Percentiles rank a stretch among this genome's conserved stretches.
phyloP scores from a whole-genome alignment of 176 grass and related monocot species.

The Canna indica region DNA sequence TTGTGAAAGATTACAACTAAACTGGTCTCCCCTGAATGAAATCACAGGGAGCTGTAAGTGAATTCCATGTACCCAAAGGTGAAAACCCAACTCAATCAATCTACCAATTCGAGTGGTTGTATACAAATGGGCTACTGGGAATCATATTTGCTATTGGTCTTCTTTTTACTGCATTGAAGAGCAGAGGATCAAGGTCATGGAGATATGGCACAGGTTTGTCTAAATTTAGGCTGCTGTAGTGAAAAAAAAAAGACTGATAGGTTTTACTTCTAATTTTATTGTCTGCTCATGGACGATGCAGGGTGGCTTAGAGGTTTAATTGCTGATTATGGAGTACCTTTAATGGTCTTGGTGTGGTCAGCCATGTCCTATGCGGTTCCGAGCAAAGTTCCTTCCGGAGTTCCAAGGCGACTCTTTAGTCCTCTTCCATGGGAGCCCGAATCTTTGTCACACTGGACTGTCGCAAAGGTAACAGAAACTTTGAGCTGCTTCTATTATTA shows the following conservation, averaged over 20 bases:
- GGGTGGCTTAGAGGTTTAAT: constrained; percentile 79
- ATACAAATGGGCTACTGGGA: constrained; percentile 67
- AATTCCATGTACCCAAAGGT: constrained; percentile 57
- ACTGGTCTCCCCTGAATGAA: not conserved
- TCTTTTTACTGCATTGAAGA: constrained; percentile 54
- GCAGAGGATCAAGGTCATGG: constrained; percentile 60
- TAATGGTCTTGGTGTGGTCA: constrained; percentile 92
- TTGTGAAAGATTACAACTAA: not conserved
- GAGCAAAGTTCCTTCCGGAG: constrained; percentile 45
- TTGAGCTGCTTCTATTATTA: not conserved
- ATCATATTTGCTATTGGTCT: constrained; percentile 74
- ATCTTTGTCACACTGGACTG: constrained; percentile 65
- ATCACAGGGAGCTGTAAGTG: constrained; percentile 53
- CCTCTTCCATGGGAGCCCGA: constrained; percentile 81
- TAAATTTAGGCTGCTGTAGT: not conserved
- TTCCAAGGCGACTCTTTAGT: constrained; percentile 69
- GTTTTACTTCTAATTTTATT: not conserved
- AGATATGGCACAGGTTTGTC: constrained; percentile 54
- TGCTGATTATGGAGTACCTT: constrained; percentile 79
- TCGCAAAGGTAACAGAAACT: constrained; percentile 42
- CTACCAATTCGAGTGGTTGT: constrained; percentile 72
- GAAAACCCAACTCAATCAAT: constrained; percentile 20
- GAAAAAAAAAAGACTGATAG: not conserved
- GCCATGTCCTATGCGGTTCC: constrained; percentile 64
- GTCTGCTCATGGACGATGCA: constrained; percentile 21